phyloP scores from a whole-genome alignment of 129 eudicot genomes.

The Helianthus tuberosus region DNA sequence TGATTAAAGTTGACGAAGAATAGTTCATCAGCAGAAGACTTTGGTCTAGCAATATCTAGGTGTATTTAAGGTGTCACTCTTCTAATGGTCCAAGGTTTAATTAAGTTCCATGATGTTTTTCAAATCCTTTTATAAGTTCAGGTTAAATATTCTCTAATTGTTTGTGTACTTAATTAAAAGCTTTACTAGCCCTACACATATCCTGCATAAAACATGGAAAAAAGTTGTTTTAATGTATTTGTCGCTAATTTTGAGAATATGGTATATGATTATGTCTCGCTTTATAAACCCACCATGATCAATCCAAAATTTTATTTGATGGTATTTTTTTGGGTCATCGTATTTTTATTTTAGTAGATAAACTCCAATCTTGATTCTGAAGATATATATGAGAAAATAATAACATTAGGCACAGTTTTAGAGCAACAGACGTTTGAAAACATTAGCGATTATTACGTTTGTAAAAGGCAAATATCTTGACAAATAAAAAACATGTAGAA shows the following conservation, averaged over 20 bases:
- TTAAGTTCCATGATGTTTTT: background rate
- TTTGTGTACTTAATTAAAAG: background rate
- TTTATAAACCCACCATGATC: conserved; percentile 2
- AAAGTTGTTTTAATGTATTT: conserved; percentile 16
- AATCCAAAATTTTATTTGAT: background rate
- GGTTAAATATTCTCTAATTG: background rate
- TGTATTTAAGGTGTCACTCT: background rate
- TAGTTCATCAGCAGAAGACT: background rate
- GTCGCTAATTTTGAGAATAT: conserved; percentile 14
- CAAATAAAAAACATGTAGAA: background rate
- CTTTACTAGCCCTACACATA: conserved; percentile 21
- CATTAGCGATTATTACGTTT: too few species aligned
- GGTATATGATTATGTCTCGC: conserved; percentile 24
- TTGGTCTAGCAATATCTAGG: background rate
- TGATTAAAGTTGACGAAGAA: conserved; percentile 9
- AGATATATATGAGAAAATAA: background rate
- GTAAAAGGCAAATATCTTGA: too few species aligned
- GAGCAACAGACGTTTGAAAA: too few species aligned
- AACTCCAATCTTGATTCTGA: background rate
- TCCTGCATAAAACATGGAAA: conserved; percentile 27
- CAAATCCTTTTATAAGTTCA: background rate
- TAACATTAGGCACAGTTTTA: too few species aligned
- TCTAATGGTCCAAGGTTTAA: background rate
- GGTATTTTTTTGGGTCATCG: background rate
- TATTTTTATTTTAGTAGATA: background rate